Conservation (phyloP, 202 grass and related monocot genomes). For the Musa balbisiana region DNA sequence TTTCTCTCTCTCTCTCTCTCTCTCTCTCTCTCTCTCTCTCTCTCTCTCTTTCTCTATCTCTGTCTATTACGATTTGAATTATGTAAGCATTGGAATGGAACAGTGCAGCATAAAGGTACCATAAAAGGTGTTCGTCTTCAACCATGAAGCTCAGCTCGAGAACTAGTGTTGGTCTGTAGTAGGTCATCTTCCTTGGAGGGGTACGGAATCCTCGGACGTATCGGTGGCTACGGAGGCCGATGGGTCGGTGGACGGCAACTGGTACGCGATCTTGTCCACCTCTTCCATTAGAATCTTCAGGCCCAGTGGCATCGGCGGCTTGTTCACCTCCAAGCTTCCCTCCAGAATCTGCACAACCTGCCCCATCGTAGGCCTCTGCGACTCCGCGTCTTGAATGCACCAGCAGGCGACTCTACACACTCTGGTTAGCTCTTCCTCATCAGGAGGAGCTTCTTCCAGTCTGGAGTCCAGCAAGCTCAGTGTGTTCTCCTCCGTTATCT, state of each 20-base stretch:
- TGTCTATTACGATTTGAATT: no score
- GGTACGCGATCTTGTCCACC: not conserved
- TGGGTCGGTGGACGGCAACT: not conserved
- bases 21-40: no score
- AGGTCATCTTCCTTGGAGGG: not conserved
- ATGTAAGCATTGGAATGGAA: no score
- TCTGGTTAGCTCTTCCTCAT: constrained; percentile 10
- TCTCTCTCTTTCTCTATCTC: no score
- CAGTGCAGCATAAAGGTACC: no score
- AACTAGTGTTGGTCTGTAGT: no score
- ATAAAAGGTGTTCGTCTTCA: no score
- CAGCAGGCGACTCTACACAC: constrained; percentile 37
- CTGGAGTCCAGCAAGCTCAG: constrained; percentile 28
- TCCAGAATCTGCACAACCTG: constrained; percentile 27
- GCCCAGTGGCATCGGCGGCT: constrained; percentile 7
- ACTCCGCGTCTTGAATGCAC: constrained; percentile 39
- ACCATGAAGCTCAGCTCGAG: no score
- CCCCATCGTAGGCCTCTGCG: constrained; percentile 26
- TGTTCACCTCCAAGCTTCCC: constrained; percentile 1
- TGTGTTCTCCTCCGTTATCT: constrained; percentile 18
- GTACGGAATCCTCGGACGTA: not conserved
- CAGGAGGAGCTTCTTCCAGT: constrained; percentile 19
- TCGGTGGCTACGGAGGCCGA: not conserved
- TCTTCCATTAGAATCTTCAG: constrained; percentile 13
- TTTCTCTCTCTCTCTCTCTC: no score